A percentile compares a stretch with the other conserved stretches of the same genome.
Conservation (phyloP, 129 eudicot species). For the Scalesia atractyloides region DNA sequence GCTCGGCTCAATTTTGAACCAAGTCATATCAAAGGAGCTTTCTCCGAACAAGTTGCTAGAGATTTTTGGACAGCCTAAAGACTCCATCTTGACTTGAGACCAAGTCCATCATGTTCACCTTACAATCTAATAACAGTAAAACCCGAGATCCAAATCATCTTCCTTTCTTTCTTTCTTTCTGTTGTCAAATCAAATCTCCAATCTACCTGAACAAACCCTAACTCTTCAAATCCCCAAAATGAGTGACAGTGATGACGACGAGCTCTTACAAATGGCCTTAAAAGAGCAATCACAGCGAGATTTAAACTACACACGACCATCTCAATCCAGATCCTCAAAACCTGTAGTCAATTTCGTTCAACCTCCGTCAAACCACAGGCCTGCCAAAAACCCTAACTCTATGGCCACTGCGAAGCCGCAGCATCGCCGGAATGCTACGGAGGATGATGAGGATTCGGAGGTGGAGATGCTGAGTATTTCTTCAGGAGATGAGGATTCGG, state of each 20-base stretch:
- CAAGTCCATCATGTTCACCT: too few relatives aligned
- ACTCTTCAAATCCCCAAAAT: constrained; percentile 31
- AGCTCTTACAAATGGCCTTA: constrained; percentile 88
- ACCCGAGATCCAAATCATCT: too few relatives aligned
- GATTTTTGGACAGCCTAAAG: too few relatives aligned
- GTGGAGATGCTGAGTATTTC: constrained; percentile 82
- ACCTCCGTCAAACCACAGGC: constrained; percentile 62
- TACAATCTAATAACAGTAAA: too few relatives aligned
- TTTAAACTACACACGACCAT: constrained; percentile 59
- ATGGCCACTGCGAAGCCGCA: constrained; percentile 28
- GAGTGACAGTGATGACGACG: constrained; percentile 85
- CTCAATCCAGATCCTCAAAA: constrained; percentile 50
- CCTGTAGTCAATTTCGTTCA: constrained; percentile 78
- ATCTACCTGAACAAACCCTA: constrained; percentile 9
- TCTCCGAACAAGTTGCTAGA: too few relatives aligned
- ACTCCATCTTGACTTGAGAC: too few relatives aligned
- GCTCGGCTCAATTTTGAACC: too few relatives aligned
- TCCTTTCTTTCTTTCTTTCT: too few relatives aligned
- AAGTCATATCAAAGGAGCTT: too few relatives aligned
- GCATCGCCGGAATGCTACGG: constrained; percentile 46
- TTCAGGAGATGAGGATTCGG: constrained; percentile 84
- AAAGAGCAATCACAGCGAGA: constrained; percentile 80
- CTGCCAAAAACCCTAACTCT: constrained; percentile 37
- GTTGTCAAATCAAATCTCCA: not conserved
- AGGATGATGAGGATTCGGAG: constrained; percentile 89